A percentile compares a stretch with the other conserved stretches of the same genome.
Conservation (phyloP, 306 rosid genomes). For the Spatholobus suberectus region DNA sequence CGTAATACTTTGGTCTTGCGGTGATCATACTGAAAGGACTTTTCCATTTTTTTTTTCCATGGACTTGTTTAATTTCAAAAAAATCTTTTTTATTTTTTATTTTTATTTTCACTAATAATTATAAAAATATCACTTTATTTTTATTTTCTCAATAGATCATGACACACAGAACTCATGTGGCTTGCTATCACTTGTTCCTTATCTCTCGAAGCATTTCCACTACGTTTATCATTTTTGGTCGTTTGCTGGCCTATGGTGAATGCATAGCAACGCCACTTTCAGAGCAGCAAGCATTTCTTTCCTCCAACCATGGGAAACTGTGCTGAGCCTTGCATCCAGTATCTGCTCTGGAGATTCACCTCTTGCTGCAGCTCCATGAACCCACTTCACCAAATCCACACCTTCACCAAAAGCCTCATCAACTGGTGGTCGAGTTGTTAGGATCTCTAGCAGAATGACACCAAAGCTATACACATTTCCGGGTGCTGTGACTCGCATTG, state of each 20-base stretch:
- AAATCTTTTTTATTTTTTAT: too few species aligned
- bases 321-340: slow-evolving; percentile 74
- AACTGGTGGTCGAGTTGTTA: slow-evolving; percentile 68
- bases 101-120: too few species aligned
- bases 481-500: slow-evolving; percentile 74
- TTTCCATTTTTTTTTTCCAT: too few species aligned
- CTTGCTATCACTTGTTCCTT: slow-evolving; percentile 35
- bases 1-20: too few species aligned
- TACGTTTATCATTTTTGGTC: slow-evolving; percentile 83
- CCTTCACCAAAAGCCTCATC: slow-evolving; percentile 83
- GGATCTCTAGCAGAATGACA: slow-evolving; percentile 75
- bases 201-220: slow-evolving; percentile 82
- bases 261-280: slow-evolving; percentile 82
- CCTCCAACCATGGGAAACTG: slow-evolving; percentile 83
- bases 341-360: slow-evolving; percentile 90
- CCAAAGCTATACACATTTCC: slow-evolving; percentile 55
- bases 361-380: slow-evolving; percentile 70
- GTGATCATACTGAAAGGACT: too few species aligned
- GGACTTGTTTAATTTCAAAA: too few species aligned
- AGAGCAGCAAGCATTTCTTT: slow-evolving; percentile 88
- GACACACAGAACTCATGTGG: neutral
- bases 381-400: slow-evolving; percentile 88
- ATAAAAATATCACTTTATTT: too few species aligned
- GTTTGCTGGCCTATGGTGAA: slow-evolving; percentile 72
- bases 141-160: neutral